Percentiles rank a stretch among this genome's conserved stretches.
phyloP scores from a whole-genome alignment of 805 yeast species.

The Candida stauntonica region DNA sequence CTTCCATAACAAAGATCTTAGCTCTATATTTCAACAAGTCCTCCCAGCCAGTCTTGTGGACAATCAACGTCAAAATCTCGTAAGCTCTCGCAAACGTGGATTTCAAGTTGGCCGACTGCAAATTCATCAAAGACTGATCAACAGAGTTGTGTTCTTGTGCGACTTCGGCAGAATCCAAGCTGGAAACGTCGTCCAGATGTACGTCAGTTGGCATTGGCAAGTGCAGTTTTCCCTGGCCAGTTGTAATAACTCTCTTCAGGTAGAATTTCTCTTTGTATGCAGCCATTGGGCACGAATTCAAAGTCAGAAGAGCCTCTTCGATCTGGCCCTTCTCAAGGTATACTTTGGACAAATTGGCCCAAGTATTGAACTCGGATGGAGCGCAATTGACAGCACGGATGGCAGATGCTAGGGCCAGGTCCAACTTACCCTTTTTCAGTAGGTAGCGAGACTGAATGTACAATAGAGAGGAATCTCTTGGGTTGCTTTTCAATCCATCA shows the following conservation, averaged over 20 bases:
- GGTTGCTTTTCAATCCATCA: slow-evolving; percentile 44
- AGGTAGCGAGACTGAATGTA: slow-evolving; percentile 57
- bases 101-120: slow-evolving; percentile 68
- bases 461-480: slow-evolving; percentile 52
- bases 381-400: slow-evolving; percentile 62
- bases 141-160: slow-evolving; percentile 60
- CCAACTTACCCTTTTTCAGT: slow-evolving; percentile 44
- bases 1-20: slow-evolving; percentile 64
- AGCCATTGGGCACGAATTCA: slow-evolving; percentile 81
- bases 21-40: slow-evolving; percentile 53
- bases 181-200: slow-evolving; percentile 61
- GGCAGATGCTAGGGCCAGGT: slow-evolving; percentile 56
- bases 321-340: slow-evolving; percentile 61
- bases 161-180: slow-evolving; percentile 61
- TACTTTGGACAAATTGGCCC: slow-evolving; percentile 63
- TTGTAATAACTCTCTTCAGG: slow-evolving; percentile 55
- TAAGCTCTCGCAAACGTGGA: slow-evolving; percentile 56
- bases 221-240: slow-evolving; percentile 53
- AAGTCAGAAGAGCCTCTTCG: slow-evolving; percentile 66
- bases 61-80: slow-evolving; percentile 58
- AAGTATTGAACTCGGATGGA: slow-evolving; percentile 72
- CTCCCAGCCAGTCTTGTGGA: slow-evolving; percentile 73
- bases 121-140: slow-evolving; percentile 54
- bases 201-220: slow-evolving; percentile 76
- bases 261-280: slow-evolving; percentile 59